phyloP scores from a whole-genome alignment of 768 basidiomycete species.

The Leucosporidium creatinivorum region DNA sequence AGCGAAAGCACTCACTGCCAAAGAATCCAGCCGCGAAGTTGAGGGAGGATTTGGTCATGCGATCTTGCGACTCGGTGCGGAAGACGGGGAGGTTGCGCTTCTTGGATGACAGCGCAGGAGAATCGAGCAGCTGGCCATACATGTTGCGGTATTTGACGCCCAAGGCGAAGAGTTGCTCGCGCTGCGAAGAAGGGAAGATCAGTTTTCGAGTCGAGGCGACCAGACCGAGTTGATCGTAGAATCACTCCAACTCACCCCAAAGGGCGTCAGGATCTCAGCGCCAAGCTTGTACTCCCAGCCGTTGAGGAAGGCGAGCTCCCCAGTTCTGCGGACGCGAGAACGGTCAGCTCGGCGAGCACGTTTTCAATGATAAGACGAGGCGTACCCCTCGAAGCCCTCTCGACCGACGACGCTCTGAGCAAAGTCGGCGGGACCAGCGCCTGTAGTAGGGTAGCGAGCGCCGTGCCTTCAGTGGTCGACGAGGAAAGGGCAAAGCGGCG shows the following conservation, averaged over 20 bases:
- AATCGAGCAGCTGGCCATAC: constrained; percentile 67
- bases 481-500: too few relatives aligned
- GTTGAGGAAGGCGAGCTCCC: constrained; percentile 67
- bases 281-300: constrained; percentile 81
- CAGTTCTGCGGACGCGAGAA: constrained; percentile 40
- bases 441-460: constrained; percentile 52
- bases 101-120: constrained; percentile 44
- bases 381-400: constrained; percentile 45
- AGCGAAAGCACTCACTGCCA: constrained; percentile 6
- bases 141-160: constrained; percentile 60
- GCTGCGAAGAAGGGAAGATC: constrained; percentile 78
- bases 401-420: constrained; percentile 48
- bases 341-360: background rate
- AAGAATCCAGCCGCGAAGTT: constrained; percentile 52
- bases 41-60: constrained; percentile 47
- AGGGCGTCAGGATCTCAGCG: constrained; percentile 73
- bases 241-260: constrained; percentile 57
- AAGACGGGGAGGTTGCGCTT: constrained; percentile 59
- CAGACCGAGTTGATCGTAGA: too few relatives aligned
- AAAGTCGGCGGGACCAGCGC: constrained; percentile 49
- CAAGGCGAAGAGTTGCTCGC: constrained; percentile 74
- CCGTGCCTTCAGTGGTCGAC: constrained; percentile 49
- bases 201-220: too few relatives aligned
- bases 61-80: constrained; percentile 51
- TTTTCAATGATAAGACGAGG: background rate